Percentiles rank a stretch among this genome's conserved stretches.
Conservation (phyloP, 495 filamentous ascomycete species). For the Lasiosphaeris hirsuta region DNA sequence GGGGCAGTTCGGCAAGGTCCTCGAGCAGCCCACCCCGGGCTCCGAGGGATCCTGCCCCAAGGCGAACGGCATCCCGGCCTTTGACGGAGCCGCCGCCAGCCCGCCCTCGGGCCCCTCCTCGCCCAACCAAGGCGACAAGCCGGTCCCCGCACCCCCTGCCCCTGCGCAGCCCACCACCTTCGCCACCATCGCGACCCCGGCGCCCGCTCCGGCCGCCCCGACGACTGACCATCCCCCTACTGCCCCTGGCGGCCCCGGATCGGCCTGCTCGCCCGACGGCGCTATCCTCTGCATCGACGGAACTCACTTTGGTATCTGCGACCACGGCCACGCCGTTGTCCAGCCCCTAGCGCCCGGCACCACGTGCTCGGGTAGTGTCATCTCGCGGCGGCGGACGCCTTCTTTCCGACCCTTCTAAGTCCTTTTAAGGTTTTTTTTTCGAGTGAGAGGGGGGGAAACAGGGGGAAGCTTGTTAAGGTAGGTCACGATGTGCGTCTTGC, state of each 20-base stretch:
- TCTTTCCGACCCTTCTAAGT: too few relatives aligned
- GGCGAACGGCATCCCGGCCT: slow-evolving; percentile 18
- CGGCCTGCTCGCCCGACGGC: slow-evolving; percentile 15
- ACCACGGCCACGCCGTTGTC: slow-evolving; percentile 12
- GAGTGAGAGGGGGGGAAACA: too few relatives aligned
- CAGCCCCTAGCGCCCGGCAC: slow-evolving; percentile 19
- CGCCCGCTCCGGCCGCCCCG: neutral
- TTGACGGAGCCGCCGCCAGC: slow-evolving; percentile 11
- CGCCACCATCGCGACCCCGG: neutral
- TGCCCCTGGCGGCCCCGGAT: neutral
- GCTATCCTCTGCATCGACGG: slow-evolving; percentile 18
- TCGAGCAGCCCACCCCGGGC: slow-evolving; percentile 27
- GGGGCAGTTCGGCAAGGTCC: slow-evolving; percentile 20
- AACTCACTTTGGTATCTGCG: slow-evolving; percentile 20
- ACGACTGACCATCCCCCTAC: slow-evolving; percentile 10
- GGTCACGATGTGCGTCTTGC: too few relatives aligned
- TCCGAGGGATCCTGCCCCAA: slow-evolving; percentile 58
- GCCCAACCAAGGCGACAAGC: neutral
- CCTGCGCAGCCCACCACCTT: neutral
- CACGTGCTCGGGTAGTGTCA: slow-evolving; percentile 15
- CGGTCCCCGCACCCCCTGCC: neutral
- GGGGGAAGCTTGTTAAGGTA: too few relatives aligned
- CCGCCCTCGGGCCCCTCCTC: neutral
- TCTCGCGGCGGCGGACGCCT: neutral
- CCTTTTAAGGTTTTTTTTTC: too few relatives aligned